Conservation (phyloP, 495 filamentous ascomycete genomes). For the Aspergillus bertholletiae region DNA sequence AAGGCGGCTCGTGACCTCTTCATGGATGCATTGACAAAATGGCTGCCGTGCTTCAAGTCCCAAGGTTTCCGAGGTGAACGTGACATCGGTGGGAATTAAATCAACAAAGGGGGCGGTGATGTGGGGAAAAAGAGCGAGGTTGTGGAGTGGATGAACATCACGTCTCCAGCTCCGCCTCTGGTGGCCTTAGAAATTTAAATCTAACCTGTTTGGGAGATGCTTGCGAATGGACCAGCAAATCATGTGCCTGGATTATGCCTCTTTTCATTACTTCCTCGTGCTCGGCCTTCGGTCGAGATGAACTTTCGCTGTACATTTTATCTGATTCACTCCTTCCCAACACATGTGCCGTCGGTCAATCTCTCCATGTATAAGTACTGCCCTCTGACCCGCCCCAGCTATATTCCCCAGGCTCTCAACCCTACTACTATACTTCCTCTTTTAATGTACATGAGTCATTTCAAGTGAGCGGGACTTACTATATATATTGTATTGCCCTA, state of each 20-base stretch:
- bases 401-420: background rate
- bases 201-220: conserved; percentile 21
- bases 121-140: background rate
- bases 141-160: background rate
- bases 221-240: conserved; percentile 21
- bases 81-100: no score
- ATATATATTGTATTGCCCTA: no score
- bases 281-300: background rate
- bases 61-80: background rate
- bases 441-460: no score
- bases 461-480: no score
- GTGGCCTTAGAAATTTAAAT: no score
- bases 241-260: no score
- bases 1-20: conserved; percentile 34
- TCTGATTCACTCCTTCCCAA: background rate
- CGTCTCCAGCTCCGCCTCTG: no score
- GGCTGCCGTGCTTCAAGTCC: conserved; percentile 43
- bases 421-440: background rate
- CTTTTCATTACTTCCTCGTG: background rate
- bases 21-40: conserved; percentile 38
- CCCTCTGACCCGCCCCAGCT: background rate
- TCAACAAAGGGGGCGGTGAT: background rate
- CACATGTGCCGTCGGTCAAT: background rate
- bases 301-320: background rate
- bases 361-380: background rate